These are phyloP conservation scores for Phallus indusiatus DNA, from an alignment of 768 basidiomycete species.

Conservation along the genomic window DNA sequence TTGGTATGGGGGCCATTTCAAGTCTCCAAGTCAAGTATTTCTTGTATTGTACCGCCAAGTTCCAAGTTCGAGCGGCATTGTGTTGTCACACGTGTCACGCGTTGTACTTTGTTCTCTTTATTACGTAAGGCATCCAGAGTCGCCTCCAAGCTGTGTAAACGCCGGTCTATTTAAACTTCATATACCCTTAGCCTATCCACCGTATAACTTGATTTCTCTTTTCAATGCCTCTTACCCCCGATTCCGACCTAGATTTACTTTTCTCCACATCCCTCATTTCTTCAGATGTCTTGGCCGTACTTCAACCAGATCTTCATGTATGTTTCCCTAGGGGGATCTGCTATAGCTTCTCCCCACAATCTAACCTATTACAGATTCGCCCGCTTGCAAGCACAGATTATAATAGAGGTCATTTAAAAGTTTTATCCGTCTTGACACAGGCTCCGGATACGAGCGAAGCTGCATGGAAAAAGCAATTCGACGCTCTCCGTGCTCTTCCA, in stretches of 20 bases:
- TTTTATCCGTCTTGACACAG: slow-evolving; percentile 65
- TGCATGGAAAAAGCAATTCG: slow-evolving; percentile 65
- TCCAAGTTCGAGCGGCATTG: too few species aligned
- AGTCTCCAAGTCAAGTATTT: too few species aligned
- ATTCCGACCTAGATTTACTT: slow-evolving; percentile 63
- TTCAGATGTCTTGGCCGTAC: slow-evolving; percentile 41
- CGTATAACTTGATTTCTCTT: neutral
- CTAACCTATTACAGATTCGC: slow-evolving; percentile 51
- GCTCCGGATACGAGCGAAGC: slow-evolving; percentile 56
- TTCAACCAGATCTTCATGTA: slow-evolving; percentile 64
- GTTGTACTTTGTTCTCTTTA: too few species aligned
- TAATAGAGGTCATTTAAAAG: slow-evolving; percentile 68
- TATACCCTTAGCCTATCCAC: neutral
- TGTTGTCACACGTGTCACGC: too few species aligned
- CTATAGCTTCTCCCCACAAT: neutral
- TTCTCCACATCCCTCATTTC: slow-evolving; percentile 71
- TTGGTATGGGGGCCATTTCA: too few species aligned
- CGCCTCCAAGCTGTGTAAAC: neutral
- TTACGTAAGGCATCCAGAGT: too few species aligned
- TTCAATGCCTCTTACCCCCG: slow-evolving; percentile 44
- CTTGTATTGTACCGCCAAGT: too few species aligned
- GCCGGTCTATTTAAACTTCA: neutral
- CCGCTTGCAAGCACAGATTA: slow-evolving; percentile 85
- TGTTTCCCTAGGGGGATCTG: slow-evolving; percentile 15
- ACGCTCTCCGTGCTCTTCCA: slow-evolving; percentile 42